Base-by-base conservation (phyloP, 371 early-diverging fungal genomes). In the Umbelopsis sp. region DNA sequence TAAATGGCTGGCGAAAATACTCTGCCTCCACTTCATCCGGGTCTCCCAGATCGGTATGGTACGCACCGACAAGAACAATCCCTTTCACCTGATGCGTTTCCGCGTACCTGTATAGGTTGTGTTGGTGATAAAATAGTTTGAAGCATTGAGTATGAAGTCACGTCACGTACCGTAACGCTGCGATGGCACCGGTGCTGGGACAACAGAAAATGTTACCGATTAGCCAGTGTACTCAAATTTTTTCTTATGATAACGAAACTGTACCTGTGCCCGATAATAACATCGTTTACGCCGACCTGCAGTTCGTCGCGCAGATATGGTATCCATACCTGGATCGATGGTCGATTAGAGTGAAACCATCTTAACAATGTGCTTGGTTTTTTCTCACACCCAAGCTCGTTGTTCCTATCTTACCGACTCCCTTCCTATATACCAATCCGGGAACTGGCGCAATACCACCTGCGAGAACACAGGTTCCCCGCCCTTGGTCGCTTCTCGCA, bases 181-280 rank as follows among this genome's bases (percentile, higher is more conserved):
- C 57, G 12, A 57, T 57, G 18, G 57, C 29, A 7, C 57, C 57
- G 11, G 57, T 57, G 57, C 57, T 57, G 18, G 16, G 14, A 57
- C 35, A 14, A 35, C 22, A 53, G 6, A 3, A 32, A 12, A 35
- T 57, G 10, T 37, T 18, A 35, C 29, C 1, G 12, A 3, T 18
- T 57, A 37, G n/a, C 12, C 32, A 1, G 6, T 52, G 11, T 32
- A 20, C 12, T 12, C 32, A 25, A 22, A 2, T 29, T 14, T 7
- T 29, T 14, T 7, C 52, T 7, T 14, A 52, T 12, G 22, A 18
- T 50, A 50, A 29, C 52, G 22, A 52, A 11, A 9, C 25, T 52
- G 14, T 57, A 57, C 57, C 57, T 57, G 35, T 57, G 57, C 10
- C 57, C 57, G 11, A 57, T 57, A 29, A 57, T 57, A 35, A 57